Percentiles rank a stretch among this genome's conserved stretches.
Evolutionary conservation across 208 protist species (phyloP).

Genomic region (Balamuthia mandrillaris): DNA sequence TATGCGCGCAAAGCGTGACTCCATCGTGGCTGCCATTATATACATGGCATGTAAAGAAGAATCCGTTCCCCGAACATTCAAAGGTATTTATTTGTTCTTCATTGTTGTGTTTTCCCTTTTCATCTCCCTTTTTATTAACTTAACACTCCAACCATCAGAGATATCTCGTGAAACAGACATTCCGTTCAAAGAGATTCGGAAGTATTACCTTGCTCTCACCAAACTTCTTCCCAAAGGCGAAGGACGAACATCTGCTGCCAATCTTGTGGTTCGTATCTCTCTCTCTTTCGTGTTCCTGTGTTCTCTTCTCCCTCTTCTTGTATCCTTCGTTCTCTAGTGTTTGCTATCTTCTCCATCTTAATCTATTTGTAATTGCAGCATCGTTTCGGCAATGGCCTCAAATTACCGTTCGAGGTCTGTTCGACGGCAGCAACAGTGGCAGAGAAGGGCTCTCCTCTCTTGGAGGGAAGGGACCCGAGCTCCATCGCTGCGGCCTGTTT

Average conservation of each 20-base stretch:
- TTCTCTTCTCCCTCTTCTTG: too few species aligned
- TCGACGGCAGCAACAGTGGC: neutral
- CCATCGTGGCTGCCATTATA: conserved; percentile 34
- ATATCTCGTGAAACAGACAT: neutral
- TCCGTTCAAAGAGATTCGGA: neutral
- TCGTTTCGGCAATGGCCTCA: neutral
- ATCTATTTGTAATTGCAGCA: neutral
- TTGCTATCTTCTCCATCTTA: too few species aligned
- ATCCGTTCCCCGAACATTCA: conserved; percentile 36
- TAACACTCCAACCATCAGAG: too few species aligned
- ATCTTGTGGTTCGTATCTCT: conserved; percentile 6
- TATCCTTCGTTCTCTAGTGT: too few species aligned
- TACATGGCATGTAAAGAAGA: conserved; percentile 47
- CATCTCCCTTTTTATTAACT: too few species aligned
- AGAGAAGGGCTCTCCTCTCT: neutral
- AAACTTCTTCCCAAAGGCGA: neutral
- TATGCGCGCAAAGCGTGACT: conserved; percentile 6
- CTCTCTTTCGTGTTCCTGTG: too few species aligned
- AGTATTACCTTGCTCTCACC: neutral
- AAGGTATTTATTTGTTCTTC: too few species aligned
- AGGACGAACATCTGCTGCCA: neutral
- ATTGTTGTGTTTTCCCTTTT: too few species aligned
- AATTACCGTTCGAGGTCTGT: neutral
- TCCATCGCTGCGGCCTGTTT: neutral
- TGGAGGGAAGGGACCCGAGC: neutral